Percentiles rank a stretch among this genome's conserved stretches.
Evolutionary conservation across 306 rosid genomes (phyloP).

Genomic region (Fagus crenata): DNA sequence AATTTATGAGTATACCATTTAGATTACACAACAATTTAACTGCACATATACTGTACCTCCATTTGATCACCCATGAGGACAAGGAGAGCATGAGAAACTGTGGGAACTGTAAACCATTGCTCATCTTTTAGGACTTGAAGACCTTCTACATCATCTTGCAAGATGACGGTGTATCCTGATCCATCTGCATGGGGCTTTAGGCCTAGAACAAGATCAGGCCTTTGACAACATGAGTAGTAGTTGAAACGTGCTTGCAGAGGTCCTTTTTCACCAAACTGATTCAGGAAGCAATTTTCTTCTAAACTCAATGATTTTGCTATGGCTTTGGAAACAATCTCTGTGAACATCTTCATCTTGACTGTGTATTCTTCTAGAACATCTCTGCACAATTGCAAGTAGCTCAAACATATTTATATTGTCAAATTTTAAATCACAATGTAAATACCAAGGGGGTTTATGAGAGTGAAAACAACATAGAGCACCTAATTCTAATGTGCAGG

Average conservation of each 20-base stretch:
- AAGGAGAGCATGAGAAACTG: slow-evolving; percentile 36
- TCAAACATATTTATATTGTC: background rate
- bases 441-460: too few relatives aligned
- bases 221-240: slow-evolving; percentile 23
- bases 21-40: background rate
- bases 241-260: slow-evolving; percentile 34
- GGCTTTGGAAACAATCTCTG: slow-evolving; percentile 33
- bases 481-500: too few relatives aligned
- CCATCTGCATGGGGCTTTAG: slow-evolving; percentile 28
- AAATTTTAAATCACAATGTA: background rate
- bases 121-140: slow-evolving; percentile 25
- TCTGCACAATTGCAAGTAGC: slow-evolving; percentile 23
- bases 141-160: slow-evolving; percentile 34
- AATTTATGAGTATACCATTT: background rate
- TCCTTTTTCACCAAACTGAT: slow-evolving; percentile 42
- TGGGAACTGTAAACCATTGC: slow-evolving; percentile 40
- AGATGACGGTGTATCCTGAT: slow-evolving; percentile 21
- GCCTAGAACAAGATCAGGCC: slow-evolving; percentile 34
- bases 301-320: slow-evolving; percentile 41
- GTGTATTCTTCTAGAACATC: slow-evolving; percentile 38
- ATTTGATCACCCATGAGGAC: slow-evolving; percentile 44
- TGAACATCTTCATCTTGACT: slow-evolving; percentile 15
- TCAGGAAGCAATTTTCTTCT: slow-evolving; percentile 40
- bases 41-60: slow-evolving; percentile 27
- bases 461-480: too few relatives aligned